phyloP scores from a whole-genome alignment of 2,329 filamentous ascomycete genomes.

The Lasiodiplodia gonubiensis region DNA sequence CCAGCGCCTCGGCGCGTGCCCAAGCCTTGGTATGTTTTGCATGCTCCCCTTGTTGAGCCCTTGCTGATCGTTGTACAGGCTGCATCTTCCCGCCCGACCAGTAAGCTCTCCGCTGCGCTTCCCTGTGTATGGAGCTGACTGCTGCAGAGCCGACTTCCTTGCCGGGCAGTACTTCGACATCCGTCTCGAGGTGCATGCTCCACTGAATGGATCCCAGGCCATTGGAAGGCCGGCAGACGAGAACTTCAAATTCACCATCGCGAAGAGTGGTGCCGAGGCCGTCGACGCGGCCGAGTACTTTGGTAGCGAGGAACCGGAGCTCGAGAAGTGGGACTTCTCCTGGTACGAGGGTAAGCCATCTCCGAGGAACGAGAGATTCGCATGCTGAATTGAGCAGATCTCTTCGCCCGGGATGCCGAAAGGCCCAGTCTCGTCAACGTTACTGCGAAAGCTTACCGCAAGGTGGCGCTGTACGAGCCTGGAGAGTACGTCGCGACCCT shows the following conservation, averaged over 20 bases:
- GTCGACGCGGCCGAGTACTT: conserved; percentile 70
- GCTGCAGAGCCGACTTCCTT: conserved; percentile 72
- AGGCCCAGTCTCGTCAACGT: conserved; percentile 78
- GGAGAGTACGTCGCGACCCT: conserved; percentile 79
- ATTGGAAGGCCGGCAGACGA: conserved; percentile 73
- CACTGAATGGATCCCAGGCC: conserved; percentile 79
- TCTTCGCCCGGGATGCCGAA: conserved; percentile 75
- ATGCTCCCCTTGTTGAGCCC: background rate
- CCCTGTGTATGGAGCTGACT: background rate
- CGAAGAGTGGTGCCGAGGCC: conserved; percentile 61
- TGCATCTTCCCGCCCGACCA: conserved; percentile 65
- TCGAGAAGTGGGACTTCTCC: conserved; percentile 83
- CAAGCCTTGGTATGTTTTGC: conserved; percentile 54
- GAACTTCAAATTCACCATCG: conserved; percentile 75
- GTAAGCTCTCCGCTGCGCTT: conserved; percentile 41
- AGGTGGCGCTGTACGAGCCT: conserved; percentile 76
- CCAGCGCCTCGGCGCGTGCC: conserved; percentile 61
- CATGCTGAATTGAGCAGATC: conserved; percentile 52
- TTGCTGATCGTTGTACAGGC: conserved; percentile 38
- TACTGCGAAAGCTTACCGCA: conserved; percentile 77
- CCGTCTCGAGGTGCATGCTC: conserved; percentile 80
- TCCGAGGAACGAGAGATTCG: background rate
- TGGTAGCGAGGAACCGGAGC: conserved; percentile 68
- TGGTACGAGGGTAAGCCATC: conserved; percentile 71
- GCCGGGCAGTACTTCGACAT: conserved; percentile 85